Conservation (phyloP, 2,329 filamentous ascomycete genomes). For the Rhytidhysteron rufulum region DNA sequence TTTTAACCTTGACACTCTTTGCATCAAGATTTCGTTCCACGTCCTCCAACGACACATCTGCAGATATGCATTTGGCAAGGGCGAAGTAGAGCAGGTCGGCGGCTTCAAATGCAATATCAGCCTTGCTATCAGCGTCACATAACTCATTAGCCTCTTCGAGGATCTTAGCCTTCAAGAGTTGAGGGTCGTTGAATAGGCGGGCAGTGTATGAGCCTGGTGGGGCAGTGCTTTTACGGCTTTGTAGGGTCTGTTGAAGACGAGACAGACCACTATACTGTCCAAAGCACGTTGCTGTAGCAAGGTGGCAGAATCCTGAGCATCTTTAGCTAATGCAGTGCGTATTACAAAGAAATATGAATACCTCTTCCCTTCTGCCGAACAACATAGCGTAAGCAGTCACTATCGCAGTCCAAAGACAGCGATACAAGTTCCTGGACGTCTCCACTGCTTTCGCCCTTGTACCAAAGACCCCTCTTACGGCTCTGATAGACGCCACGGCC, state of each 20-base stretch:
- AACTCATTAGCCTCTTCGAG: slow-evolving; percentile 98
- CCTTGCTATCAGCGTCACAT: slow-evolving; percentile 75
- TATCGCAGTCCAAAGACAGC: slow-evolving; percentile 86
- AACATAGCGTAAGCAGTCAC: slow-evolving; percentile 84
- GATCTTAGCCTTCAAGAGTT: slow-evolving; percentile 89
- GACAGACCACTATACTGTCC: slow-evolving; percentile 78
- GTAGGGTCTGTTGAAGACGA: slow-evolving; percentile 80
- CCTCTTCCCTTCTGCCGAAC: slow-evolving; percentile 82
- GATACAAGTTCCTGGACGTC: slow-evolving; percentile 87
- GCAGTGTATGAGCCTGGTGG: slow-evolving; percentile 92
- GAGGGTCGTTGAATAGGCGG: slow-evolving; percentile 84
- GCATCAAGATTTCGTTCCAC: slow-evolving; percentile 89
- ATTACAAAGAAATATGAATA: slow-evolving; percentile 17
- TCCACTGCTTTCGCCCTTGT: slow-evolving; percentile 92
- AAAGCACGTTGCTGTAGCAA: slow-evolving; percentile 90
- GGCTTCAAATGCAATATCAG: slow-evolving; percentile 89
- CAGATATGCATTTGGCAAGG: slow-evolving; percentile 79
- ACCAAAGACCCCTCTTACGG: slow-evolving; percentile 90
- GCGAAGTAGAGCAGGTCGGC: slow-evolving; percentile 97
- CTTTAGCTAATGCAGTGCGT: slow-evolving; percentile 4
- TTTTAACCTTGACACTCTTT: slow-evolving; percentile 93
- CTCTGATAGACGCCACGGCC: slow-evolving; percentile 90
- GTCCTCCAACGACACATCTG: slow-evolving; percentile 81
- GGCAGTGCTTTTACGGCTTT: slow-evolving; percentile 75
- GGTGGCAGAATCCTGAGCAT: slow-evolving; percentile 74